Percentiles rank a stretch among this genome's conserved stretches.
These are phyloP conservation scores for Gossypium turneri DNA, from an alignment of 345 rosid species.

Conservation along the genomic window DNA sequence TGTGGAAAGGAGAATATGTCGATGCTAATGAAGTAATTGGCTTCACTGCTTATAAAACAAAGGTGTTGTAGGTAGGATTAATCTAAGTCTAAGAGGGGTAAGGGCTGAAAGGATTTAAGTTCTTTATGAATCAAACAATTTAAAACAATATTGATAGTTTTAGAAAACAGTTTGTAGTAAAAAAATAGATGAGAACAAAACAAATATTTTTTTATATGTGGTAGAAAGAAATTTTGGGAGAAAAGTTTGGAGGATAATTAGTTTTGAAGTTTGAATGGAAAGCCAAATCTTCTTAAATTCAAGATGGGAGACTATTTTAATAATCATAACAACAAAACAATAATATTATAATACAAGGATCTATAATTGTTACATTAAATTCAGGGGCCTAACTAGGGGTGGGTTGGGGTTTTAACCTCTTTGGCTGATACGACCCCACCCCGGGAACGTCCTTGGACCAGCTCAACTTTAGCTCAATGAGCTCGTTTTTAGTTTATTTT, in stretches of 20 bases:
- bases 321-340: no score
- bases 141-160: slow-evolving; percentile 18
- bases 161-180: slow-evolving; percentile 19
- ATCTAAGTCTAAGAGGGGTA: not conserved
- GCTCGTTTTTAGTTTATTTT: no score
- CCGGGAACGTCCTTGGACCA: no score
- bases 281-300: not conserved
- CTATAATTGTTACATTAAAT: no score
- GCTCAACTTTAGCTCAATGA: no score
- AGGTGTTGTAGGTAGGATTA: not conserved
- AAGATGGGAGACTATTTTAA: not conserved
- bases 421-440: no score
- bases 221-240: slow-evolving; percentile 4
- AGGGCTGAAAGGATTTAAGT: slow-evolving; percentile 13
- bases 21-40: not conserved
- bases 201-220: not conserved
- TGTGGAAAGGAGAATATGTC: not conserved
- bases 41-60: not conserved
- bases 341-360: no score
- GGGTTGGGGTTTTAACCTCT: no score
- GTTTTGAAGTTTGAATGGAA: not conserved
- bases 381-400: no score
- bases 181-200: not conserved
- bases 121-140: slow-evolving; percentile 24
- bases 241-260: not conserved